Evolutionary conservation across 176 grass and related monocot species (phyloP), one percentile per base, ranked within the genome.

Genomic region (Dendrocalamus sinicus): DNA sequence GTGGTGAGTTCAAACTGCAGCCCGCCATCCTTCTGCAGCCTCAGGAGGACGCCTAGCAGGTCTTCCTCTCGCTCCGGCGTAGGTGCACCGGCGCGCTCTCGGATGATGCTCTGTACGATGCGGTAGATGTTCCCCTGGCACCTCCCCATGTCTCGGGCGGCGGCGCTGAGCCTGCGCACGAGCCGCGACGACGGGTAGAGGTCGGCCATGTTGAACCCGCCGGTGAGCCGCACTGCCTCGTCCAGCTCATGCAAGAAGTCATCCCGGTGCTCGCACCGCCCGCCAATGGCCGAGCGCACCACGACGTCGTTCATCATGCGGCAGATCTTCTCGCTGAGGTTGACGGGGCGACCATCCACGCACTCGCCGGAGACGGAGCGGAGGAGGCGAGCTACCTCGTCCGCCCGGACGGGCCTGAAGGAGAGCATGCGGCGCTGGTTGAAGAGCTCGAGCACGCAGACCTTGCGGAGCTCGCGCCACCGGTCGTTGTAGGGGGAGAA

Each of bases 391-490:
- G 7, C 43, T n/a, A 83, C 78, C 53, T 87, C 89, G 1, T 87
- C 72, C 22, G 83, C 72, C 20, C 84, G 19, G 22, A 77, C 7
- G 5, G 4, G 16, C 0, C 72, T 73, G 72, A 87, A 84, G 2
- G 89, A 51, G 32, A 67, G 63, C 3, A 91, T 85, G n/a, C 89
- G 89, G 3, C 81, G 85, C 23, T 37, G 28, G 72, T 61, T 91
- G 44, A 91, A 70, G 46, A 87, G 39, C 85, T 87, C 84, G 2
- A 91, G 11, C 75, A 84, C 11, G n/a, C 65, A 86, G 4, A 87
- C 5, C 69, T 87, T 87, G 14, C 89, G 84, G 73, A 87, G 23
- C 74, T 87, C 23, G 3, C 79, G 67, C 89, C 84, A 91, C 0
- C 35, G 76, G 12, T 47, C 89, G 80, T 43, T 71, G 64, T 87